Percentiles rank a stretch among this genome's conserved stretches.
Evolutionary conservation across 768 basidiomycete genomes (phyloP).

Genomic region (Piloderma croceum): DNA sequence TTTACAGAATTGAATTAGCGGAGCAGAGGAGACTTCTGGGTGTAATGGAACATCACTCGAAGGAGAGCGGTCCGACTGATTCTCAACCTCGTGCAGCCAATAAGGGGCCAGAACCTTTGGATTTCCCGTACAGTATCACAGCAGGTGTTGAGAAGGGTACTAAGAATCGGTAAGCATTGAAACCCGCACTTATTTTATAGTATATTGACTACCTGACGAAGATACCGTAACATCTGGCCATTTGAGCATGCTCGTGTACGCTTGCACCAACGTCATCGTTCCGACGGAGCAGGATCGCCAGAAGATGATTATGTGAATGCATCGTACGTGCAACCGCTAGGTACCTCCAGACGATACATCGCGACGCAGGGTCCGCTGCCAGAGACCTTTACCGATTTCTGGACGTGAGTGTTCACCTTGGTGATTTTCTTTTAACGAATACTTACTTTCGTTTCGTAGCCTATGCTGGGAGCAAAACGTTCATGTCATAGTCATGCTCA

Average conservation of each 20-base stretch:
- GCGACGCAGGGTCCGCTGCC: constrained; percentile 94
- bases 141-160: constrained; percentile 93
- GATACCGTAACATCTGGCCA: constrained; percentile 96
- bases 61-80: constrained; percentile 37
- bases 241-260: constrained; percentile 89
- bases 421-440: not conserved
- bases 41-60: constrained; percentile 86
- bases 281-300: constrained; percentile 28
- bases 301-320: constrained; percentile 94
- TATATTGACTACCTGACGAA: constrained; percentile 22
- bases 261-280: constrained; percentile 9
- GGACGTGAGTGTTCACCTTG: constrained; percentile 64
- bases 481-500: constrained; percentile 94
- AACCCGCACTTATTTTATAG: not conserved
- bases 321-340: constrained; percentile 83
- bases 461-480: constrained; percentile 94
- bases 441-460: constrained; percentile 31
- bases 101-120: too few relatives aligned
- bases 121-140: constrained; percentile 87
- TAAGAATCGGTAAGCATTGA: constrained; percentile 69
- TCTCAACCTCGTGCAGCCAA: not conserved
- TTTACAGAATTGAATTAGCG: constrained; percentile 85
- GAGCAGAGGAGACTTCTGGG: constrained; percentile 87
- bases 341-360: constrained; percentile 80
- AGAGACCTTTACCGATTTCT: constrained; percentile 87